Base-by-base conservation (phyloP, 2,329 filamentous ascomycete genomes). In the Periconia macrospinosa region DNA sequence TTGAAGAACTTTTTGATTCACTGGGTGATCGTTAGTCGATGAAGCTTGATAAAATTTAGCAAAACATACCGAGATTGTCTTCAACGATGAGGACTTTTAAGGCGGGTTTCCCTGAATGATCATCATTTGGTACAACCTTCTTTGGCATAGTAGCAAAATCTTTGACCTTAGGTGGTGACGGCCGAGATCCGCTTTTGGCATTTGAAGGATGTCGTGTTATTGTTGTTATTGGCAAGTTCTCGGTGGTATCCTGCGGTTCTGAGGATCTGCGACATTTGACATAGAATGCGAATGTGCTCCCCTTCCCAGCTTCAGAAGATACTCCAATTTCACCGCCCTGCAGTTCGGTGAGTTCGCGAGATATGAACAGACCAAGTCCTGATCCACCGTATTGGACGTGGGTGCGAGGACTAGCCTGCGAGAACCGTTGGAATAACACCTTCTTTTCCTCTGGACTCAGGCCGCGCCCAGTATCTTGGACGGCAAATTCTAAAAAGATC, bases 321-420 rank as follows among this genome's bases (percentile, higher is more conserved):
- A 93, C 87, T 1, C 89, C 90, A 45, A 94, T 92, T 55, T 90
- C 86, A 3, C 90, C 90, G 18, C 89, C 89, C 68, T 92, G 89
- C 11, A 93, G 77, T 67, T 93, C 90, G 0, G 89, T 90, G n/a
- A 94, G 79, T 50, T 90, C 84, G 20, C 89, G 82, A 37, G 86
- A 90, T 59, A 93, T 92, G 70, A 92, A 93, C 0, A 93, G 78
- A 0, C 90, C 90, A 1, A 94, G 79, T 0, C 90, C 90, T 0
- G 86, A 90, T 0, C 90, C 90, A 19, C 90, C 90, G 59, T 93
- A 92, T 61, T 90, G 85, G 15, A 91, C 85, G 59, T 91, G 89
- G 0, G 89, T 92, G 47, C 85, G 84, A 1, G 88, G 87, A 19
- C 85, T 90, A 0, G 89, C 88, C 72, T 93, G 90, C 7, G 87